Evolutionary conservation across 257 asterid species (phyloP), one percentile per base, ranked within the genome.

Genomic region (Linderniella brevidens): DNA sequence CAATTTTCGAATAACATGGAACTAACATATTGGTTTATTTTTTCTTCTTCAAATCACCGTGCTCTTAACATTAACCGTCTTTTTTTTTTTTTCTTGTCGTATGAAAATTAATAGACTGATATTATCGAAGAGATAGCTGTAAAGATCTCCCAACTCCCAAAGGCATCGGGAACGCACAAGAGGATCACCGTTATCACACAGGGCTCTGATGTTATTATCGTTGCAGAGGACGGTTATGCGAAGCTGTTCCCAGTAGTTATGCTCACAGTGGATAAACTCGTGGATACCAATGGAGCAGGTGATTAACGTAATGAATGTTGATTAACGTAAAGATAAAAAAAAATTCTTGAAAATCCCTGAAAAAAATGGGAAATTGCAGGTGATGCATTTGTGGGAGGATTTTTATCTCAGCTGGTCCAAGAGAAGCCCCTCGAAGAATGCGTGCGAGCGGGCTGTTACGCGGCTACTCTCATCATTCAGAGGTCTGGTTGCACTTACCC

Each of bases 211-310:
- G 96, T 94, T 1, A 84, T 77, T 12, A 93, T 85, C 53, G 80
- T 85, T 9, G 93, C 99, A 3, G 92, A 69, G 73, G 94, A 90
- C 49, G 96, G 96, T 56, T 81, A 90, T 73, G 86, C 79, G 61
- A 69, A 61, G 64, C 13, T 64, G 69, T 71, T 69, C 66, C 88
- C 94, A 8, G 79, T 90, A 56, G 79, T 90, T 43, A 54, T 44
- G 1, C 47, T 85, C 72, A 80, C 94, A 3, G 79, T 85, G 49
- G 96, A 90, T 77, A 85, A 82, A 57, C 86, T 90, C 12, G 87
- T 90, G 17, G 99, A 90, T 52, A 73, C 96, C 63, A 85, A 90
- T 29, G 99, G 96, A 41, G 90, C 94, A 77, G 96, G 99, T 90
- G n/a, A n/a, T n/a, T n/a, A n/a, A n/a, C n/a, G n/a, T n/a, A n/a